Base-by-base conservation (phyloP, 805 yeast genomes). In the Tetrapisispora taiwanensis region DNA sequence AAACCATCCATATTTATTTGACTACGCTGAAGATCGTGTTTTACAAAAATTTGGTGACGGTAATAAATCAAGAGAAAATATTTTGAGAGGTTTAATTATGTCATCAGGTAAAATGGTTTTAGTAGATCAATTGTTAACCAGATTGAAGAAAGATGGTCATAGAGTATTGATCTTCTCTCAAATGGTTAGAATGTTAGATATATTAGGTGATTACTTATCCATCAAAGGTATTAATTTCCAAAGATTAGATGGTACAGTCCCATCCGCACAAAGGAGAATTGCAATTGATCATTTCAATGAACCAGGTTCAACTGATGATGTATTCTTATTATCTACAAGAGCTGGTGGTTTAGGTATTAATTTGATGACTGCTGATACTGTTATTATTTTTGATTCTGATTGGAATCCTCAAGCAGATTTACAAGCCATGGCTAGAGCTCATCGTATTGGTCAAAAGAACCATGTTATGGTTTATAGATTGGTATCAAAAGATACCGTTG, bases 371-470 rank as follows among this genome's bases (percentile, higher is more conserved):
- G 99, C 99, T 3, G 99, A 92, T 60, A 92, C 99, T 7, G 99
- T 92, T 26, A 86, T 92, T 54, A 90, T 92, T 34, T 92, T 92
- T 66, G 98, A 92, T 66, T 86, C 95, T 4, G 98, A 92, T 68
- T 92, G 98, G 98, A 92, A 92, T 60, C 98, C 98, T 0, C 98
- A 92, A 64, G 98, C 98, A 0, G 98, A 92, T 73, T 71, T 92
- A 56, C 98, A 92, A 67, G 98, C 98, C 1, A 92, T 92, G 98
- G 98, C 98, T 0, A 79, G 98, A 67, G 98, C 98, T 3, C 99
- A 92, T 68, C 81, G 99, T 71, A 92, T 92, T 61, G 99, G 99
- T n/a, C 99, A 92, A 64, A 92, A 89, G 66, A 88, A 86, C 56
- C 98, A 92, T 66, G 99, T 92, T 31, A 86, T 87, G 79, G 97